These are phyloP conservation scores for Scenedesmus sp. DNA, from an alignment of 163 green algal species.

Conservation along the genomic window DNA sequence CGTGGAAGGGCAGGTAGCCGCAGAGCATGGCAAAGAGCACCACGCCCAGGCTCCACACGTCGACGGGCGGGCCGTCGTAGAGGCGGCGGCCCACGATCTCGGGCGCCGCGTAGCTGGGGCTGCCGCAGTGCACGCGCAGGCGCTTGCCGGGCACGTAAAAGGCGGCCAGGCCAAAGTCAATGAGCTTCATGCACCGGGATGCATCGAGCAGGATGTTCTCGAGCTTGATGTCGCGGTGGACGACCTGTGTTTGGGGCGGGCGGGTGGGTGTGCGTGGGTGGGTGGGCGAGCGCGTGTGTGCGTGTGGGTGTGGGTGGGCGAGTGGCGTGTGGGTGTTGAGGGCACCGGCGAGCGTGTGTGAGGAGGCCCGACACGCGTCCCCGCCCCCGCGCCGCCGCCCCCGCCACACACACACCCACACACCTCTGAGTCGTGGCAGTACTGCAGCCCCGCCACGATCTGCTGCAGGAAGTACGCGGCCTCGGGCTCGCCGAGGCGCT, in stretches of 20 bases:
- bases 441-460: constrained; percentile 69
- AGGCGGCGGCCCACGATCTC: constrained; percentile 81
- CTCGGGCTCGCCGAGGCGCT: constrained; percentile 72
- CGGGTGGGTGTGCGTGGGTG: no score
- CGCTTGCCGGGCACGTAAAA: constrained; percentile 73
- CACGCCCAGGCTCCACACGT: constrained; percentile 93
- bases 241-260: no score
- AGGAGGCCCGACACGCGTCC: no score
- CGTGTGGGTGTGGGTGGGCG: no score
- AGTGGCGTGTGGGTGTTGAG: no score
- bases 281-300: no score
- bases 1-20: constrained; percentile 93
- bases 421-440: constrained; percentile 76
- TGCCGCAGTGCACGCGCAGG: constrained; percentile 83
- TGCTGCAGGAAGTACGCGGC: constrained; percentile 67
- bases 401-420: background rate
- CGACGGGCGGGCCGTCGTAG: constrained; percentile 85
- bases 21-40: constrained; percentile 94
- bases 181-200: constrained; percentile 67
- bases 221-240: constrained; percentile 84
- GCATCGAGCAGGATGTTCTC: constrained; percentile 76
- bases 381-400: no score
- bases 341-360: constrained; percentile 75
- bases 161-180: constrained; percentile 73
- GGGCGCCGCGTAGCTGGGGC: constrained; percentile 80